phyloP scores from a whole-genome alignment of 139 green algal species.

The Chlamydomonas asymmetrica region DNA sequence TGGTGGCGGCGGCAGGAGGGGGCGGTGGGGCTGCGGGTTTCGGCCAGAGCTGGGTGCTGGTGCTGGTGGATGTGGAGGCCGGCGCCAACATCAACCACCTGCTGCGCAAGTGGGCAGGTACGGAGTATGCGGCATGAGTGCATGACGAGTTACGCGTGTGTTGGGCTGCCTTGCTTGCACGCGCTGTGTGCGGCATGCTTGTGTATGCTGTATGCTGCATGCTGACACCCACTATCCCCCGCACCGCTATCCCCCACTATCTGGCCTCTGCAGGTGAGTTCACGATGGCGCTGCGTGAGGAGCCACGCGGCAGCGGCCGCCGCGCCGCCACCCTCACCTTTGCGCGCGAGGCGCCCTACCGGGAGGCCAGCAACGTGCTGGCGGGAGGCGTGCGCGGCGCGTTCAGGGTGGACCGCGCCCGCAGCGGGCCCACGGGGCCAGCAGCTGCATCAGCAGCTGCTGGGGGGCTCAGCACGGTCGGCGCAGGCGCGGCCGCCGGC shows the following conservation, averaged over 20 bases:
- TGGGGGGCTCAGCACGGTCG: background rate
- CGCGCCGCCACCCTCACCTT: slow-evolving; percentile 34
- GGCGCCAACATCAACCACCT: slow-evolving; percentile 46
- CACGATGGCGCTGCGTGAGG: background rate
- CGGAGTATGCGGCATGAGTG: slow-evolving; percentile 15
- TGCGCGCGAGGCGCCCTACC: slow-evolving; percentile 5
- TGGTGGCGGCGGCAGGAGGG: background rate
- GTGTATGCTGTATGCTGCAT: background rate
- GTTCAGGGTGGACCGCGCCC: slow-evolving; percentile 43
- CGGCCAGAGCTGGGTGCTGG: slow-evolving; percentile 19
- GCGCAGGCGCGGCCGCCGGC: background rate
- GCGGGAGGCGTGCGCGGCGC: slow-evolving; percentile 58
- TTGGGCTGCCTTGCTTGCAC: background rate
- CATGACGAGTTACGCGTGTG: background rate
- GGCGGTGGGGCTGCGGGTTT: background rate
- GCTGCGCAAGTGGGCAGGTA: slow-evolving; percentile 49
- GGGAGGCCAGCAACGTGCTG: slow-evolving; percentile 36
- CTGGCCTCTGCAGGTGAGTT: slow-evolving; percentile 7
- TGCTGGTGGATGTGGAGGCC: slow-evolving; percentile 45
- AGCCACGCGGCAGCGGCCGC: background rate
- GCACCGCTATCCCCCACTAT: background rate
- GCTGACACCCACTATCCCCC: background rate
- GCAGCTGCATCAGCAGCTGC: slow-evolving; percentile 1
- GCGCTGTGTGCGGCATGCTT: background rate
- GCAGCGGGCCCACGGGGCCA: background rate